A percentile compares a stretch with the other conserved stretches of the same genome.
phyloP scores from a whole-genome alignment of 176 grass and related monocot genomes.

The Bonia amplexicaulis region DNA sequence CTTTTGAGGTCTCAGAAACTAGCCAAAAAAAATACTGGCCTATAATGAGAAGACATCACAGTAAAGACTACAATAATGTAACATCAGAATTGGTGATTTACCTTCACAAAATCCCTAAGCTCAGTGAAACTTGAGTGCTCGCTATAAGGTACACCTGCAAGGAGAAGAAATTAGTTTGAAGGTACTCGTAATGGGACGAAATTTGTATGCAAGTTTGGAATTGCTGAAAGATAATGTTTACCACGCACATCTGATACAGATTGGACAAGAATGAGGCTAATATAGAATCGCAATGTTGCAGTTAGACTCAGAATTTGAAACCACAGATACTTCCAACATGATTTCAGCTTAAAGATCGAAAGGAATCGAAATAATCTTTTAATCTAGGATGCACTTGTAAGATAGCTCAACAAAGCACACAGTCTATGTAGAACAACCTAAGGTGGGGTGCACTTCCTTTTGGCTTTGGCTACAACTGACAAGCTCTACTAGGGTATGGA shows the following conservation, averaged over 20 bases:
- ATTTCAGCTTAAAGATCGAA: background rate
- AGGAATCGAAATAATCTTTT: background rate
- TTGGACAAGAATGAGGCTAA: background rate
- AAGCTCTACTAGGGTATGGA: background rate
- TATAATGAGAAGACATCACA: constrained; percentile 25
- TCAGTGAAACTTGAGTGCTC: constrained; percentile 79
- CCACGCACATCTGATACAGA: background rate
- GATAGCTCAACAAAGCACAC: background rate
- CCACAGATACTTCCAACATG: background rate
- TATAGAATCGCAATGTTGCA: background rate
- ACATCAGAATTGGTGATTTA: constrained; percentile 13
- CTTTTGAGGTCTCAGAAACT: constrained; percentile 58
- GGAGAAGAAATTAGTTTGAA: constrained; percentile 30
- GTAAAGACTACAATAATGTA: background rate
- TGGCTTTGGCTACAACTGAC: background rate
- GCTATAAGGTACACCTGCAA: constrained; percentile 76
- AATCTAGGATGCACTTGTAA: background rate
- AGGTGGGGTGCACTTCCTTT: background rate
- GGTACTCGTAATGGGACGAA: background rate
- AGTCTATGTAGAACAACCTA: background rate
- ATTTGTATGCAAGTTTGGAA: background rate
- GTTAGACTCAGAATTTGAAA: background rate
- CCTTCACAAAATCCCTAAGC: constrained; percentile 69
- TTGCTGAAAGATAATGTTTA: background rate
- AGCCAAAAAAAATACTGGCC: background rate